Evolutionary conservation across 2,329 filamentous ascomycete species (phyloP), one percentile per base, ranked within the genome.

Genomic region (Colletotrichum sp.): DNA sequence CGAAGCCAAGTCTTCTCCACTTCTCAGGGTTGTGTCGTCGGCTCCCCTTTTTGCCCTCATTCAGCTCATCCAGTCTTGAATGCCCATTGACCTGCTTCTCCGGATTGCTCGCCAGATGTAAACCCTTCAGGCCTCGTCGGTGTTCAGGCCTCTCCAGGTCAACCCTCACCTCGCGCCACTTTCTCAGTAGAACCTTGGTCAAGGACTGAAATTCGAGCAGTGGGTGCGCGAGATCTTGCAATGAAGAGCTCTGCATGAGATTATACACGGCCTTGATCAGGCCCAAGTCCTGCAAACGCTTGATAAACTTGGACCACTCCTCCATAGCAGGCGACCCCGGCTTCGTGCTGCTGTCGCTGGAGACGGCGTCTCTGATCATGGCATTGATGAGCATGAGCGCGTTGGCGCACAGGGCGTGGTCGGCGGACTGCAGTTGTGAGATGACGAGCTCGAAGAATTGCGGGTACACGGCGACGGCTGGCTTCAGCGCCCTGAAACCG

Each of bases 221-320:
- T 15, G 97, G 96, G 81, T 96, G 94, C 13, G 96, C 95, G 71
- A 98, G 88, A 84, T 99, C 97, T 80, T 98, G 95, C 78, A 99
- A 88, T 3, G 96, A 94, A 32, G 95, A 96, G 81, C 96, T 96
- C 86, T 98, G 96, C 96, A 99, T 98, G 72, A 99, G 91, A 78
- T 92, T 92, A 84, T 96, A 98, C 16, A 98, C 96, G 12, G 95
- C 95, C 84, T 95, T 95, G 78, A 99, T 98, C 52, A 99, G 92
- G 1, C 96, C 97, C 34, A 99, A 86, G 85, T 99, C 96, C 84
- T 99, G 97, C 79, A 99, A 85, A 78, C 93, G 91, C 87, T 98
- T 98, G 84, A 99, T 96, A 81, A 99, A 98, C 80, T 95, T 97
- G 65, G 96, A 95, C 96, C 97, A 99, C 80, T 99, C 96, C 76